These are phyloP conservation scores for Paramyrothecium roridum DNA, from an alignment of 2,329 filamentous ascomycete genomes.

Conservation along the genomic window DNA sequence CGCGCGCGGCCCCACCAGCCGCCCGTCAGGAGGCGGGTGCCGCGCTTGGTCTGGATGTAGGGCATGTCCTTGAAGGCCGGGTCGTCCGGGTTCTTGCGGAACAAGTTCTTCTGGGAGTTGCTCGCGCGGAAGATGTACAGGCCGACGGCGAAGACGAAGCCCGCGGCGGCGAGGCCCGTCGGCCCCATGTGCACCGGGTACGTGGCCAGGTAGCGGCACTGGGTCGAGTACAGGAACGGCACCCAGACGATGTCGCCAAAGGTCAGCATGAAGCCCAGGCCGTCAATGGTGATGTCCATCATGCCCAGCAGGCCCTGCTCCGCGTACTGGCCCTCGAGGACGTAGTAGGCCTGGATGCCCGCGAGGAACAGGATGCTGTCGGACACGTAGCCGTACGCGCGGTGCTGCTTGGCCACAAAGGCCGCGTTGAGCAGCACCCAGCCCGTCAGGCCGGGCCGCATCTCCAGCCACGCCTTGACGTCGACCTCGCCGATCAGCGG, in stretches of 20 bases:
- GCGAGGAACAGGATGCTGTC: constrained; percentile 80
- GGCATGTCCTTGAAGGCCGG: constrained; percentile 72
- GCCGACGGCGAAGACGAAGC: constrained; percentile 63
- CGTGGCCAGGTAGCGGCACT: constrained; percentile 76
- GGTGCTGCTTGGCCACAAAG: constrained; percentile 83
- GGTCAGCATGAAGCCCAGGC: constrained; percentile 87
- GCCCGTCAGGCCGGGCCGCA: constrained; percentile 81
- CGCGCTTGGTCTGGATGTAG: constrained; percentile 78
- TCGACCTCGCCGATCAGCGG: constrained; percentile 80
- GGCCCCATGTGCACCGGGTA: constrained; percentile 74
- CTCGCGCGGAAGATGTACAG: constrained; percentile 84
- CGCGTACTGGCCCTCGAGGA: constrained; percentile 79
- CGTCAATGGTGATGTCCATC: constrained; percentile 87
- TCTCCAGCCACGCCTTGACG: constrained; percentile 82
- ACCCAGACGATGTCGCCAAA: constrained; percentile 92
- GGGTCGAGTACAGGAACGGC: constrained; percentile 80
- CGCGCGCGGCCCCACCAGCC: constrained; percentile 90
- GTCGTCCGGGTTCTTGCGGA: constrained; percentile 80
- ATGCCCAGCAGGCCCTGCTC: constrained; percentile 83
- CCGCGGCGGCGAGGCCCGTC: constrained; percentile 58
- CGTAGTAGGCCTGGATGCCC: constrained; percentile 73
- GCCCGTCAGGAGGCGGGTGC: constrained; percentile 73
- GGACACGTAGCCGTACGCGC: constrained; percentile 72
- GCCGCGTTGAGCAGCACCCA: constrained; percentile 81
- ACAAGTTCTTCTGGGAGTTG: constrained; percentile 91